These are phyloP conservation scores for Cystobasidiaceae sp. DNA, from an alignment of 1,284 basidiomycete genomes.

Conservation along the genomic window DNA sequence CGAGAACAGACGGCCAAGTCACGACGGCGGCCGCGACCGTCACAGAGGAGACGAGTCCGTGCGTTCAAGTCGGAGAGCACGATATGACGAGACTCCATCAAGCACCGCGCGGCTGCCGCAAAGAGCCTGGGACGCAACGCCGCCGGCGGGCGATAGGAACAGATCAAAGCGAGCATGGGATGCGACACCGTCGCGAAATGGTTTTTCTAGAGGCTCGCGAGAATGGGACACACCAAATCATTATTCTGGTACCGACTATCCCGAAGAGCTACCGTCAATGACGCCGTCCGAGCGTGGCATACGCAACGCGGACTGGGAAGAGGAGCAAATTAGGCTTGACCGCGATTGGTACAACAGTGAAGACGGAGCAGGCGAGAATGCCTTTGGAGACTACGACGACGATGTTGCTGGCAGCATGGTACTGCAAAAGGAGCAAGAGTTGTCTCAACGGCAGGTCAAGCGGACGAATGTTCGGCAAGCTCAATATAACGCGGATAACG, in stretches of 20 bases:
- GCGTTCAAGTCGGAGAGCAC: slow-evolving; percentile 3
- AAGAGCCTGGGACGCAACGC: slow-evolving; percentile 38
- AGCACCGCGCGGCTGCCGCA: slow-evolving; percentile 32
- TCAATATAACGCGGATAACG: slow-evolving; percentile 95
- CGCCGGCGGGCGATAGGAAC: slow-evolving; percentile 32
- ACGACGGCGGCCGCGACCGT: slow-evolving; percentile 14
- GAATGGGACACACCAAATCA: slow-evolving; percentile 65
- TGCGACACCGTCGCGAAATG: slow-evolving; percentile 35
- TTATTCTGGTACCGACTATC: slow-evolving; percentile 39
- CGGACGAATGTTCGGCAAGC: slow-evolving; percentile 86
- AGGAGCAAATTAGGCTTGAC: slow-evolving; percentile 81
- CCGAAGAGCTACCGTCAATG: slow-evolving; percentile 36
- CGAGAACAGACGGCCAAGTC: slow-evolving; percentile 6
- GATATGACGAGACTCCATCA: slow-evolving; percentile 31
- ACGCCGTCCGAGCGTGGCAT: slow-evolving; percentile 24
- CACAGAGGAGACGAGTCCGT: slow-evolving; percentile 19
- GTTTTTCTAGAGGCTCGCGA: slow-evolving; percentile 5
- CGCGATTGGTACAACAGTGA: slow-evolving; percentile 90
- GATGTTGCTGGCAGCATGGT: slow-evolving; percentile 63
- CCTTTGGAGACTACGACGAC: slow-evolving; percentile 72
- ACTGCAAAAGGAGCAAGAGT: slow-evolving; percentile 72
- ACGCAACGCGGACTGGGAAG: slow-evolving; percentile 69
- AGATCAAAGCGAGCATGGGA: slow-evolving; percentile 38
- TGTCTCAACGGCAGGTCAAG: slow-evolving; percentile 56
- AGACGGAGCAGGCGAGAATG: slow-evolving; percentile 82